Conservation (phyloP, 345 rosid genomes). For the Eucalyptus leucophloia region DNA sequence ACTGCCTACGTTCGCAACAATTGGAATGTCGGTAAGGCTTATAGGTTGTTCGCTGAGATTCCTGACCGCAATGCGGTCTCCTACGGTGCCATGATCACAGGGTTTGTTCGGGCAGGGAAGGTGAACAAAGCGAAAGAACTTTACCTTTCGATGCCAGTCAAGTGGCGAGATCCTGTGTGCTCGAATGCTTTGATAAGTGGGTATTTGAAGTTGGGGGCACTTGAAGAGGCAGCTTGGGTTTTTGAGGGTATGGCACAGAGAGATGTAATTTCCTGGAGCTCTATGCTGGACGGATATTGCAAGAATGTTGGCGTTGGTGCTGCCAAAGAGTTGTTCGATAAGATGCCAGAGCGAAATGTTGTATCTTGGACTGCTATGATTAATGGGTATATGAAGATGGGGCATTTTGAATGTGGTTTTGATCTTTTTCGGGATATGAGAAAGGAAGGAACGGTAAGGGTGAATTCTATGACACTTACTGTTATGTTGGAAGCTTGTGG, state of each 20-base stretch:
- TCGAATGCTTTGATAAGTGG: slow-evolving; percentile 65
- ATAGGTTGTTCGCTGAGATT: slow-evolving; percentile 27
- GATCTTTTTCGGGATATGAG: slow-evolving; percentile 53
- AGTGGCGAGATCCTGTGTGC: slow-evolving; percentile 60
- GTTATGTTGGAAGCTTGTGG: slow-evolving; percentile 59
- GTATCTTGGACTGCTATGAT: slow-evolving; percentile 78
- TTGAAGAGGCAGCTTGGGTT: slow-evolving; percentile 38
- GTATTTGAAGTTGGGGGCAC: slow-evolving; percentile 40
- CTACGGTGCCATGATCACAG: slow-evolving; percentile 64
- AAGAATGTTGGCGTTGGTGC: slow-evolving; percentile 39
- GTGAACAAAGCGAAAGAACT: slow-evolving; percentile 39
- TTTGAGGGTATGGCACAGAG: slow-evolving; percentile 45
- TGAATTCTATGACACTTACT: slow-evolving; percentile 51
- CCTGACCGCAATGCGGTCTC: slow-evolving; percentile 44
- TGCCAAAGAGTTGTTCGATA: slow-evolving; percentile 43
- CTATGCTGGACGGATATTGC: slow-evolving; percentile 71
- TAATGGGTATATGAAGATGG: slow-evolving; percentile 59
- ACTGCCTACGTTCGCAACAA: slow-evolving; percentile 43
- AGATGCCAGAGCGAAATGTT: slow-evolving; percentile 54
- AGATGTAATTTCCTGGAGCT: slow-evolving; percentile 63
- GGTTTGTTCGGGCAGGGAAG: slow-evolving; percentile 46
- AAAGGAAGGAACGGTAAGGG: slow-evolving; percentile 24
- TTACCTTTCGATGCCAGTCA: slow-evolving; percentile 20
- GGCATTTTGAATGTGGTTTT: slow-evolving; percentile 46
- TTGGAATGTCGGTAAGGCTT: slow-evolving; percentile 25